Evolutionary conservation across 805 yeast species (phyloP).

Genomic region (Saccharomycopsis oosterbeekiorum): DNA sequence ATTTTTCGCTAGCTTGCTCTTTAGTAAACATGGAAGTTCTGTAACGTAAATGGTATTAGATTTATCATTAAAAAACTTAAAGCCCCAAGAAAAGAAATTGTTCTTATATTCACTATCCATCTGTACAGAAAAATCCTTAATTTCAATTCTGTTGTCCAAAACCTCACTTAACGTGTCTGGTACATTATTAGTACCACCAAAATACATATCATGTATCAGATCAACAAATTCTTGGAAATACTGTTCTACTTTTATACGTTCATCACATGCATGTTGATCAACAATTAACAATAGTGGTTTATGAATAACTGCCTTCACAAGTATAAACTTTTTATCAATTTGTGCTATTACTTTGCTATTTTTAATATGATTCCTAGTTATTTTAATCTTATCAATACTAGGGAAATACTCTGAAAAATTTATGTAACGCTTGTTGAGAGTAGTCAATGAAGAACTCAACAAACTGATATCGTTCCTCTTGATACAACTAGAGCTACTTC

Average conservation of each 20-base stretch:
- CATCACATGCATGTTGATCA: conserved; percentile 87
- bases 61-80: conserved; percentile 21
- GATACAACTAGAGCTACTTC: background rate
- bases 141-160: background rate
- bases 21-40: conserved; percentile 36
- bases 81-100: conserved; percentile 37
- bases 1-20: conserved; percentile 24
- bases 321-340: conserved; percentile 53
- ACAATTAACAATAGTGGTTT: conserved; percentile 31
- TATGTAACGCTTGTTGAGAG: background rate
- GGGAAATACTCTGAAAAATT: conserved; percentile 14
- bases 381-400: conserved; percentile 8
- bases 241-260: conserved; percentile 53
- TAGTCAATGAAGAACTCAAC: background rate
- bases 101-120: conserved; percentile 21
- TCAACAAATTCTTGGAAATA: conserved; percentile 31
- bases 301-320: conserved; percentile 27
- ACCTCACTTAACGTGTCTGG: background rate
- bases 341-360: conserved; percentile 39
- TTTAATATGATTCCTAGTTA: conserved; percentile 22
- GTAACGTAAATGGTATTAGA: conserved; percentile 24
- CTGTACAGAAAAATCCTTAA: conserved; percentile 27
- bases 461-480: background rate
- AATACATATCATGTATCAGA: background rate
- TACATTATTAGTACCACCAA: background rate